Evolutionary conservation across 2,329 filamentous ascomycete species (phyloP), one percentile per base, ranked within the genome.

Genomic region (Fusarium coffeatum): DNA sequence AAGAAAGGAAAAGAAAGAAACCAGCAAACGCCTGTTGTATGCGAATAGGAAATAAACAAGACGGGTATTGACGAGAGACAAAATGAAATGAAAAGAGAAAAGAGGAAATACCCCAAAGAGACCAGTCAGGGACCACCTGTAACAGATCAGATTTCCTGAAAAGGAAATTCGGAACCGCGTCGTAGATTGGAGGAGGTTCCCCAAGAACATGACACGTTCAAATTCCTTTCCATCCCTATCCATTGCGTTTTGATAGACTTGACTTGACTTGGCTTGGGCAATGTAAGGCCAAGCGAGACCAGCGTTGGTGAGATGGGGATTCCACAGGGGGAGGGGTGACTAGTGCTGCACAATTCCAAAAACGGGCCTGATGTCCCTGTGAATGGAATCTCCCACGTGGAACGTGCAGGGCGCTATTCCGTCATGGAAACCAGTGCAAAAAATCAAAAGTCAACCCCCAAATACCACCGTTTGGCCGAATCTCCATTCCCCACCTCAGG

Each of bases 321-420:
- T 54, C 47, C 60, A 58, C 46, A 53, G 41, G 41, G 60, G 53
- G 61, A 54, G 58, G 60, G 59, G 64, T 60, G 65, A 58, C 69
- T 72, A 73, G 67, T 66, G 74, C 65, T 75, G 73, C 74, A 75
- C 61, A 68, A 49, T 64, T 73, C 74, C 72, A 58, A 74, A 76
- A 74, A 66, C 60, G 56, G 68, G 59, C 50, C 40, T 55, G 27
- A 56, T 55, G 64, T 59, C 57, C 58, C 63, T 73, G 66, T 66
- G 63, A 63, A 62, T 69, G 65, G 64, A 69, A 68, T 64, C 60
- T 72, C 68, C 76, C 76, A 78, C 75, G 76, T 78, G 76, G 76
- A 73, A 70, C 71, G 65, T 78, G 76, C 75, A 78, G 73, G 63
- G 61, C 64, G 55, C 69, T 64, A 64, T 72, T 74, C 69, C 68